A percentile compares a stretch with the other conserved stretches of the same genome.
Conservation (phyloP, 805 yeast genomes). For the Starmerella khaoyaiensis region DNA sequence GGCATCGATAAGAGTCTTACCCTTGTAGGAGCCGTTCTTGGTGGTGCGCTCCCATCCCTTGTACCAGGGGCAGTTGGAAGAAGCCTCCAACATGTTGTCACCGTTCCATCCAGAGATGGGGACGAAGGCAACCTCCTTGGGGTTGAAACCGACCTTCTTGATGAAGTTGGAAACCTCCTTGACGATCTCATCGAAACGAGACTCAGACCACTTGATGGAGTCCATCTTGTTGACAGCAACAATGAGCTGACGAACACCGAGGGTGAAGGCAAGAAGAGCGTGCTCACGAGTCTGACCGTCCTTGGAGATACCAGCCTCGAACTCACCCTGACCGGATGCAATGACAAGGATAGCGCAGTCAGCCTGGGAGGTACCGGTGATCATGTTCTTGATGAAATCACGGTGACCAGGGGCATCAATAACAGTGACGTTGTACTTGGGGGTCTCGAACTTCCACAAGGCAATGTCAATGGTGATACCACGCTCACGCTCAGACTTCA, state of each 20-base stretch:
- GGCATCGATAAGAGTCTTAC: slow-evolving; percentile 76
- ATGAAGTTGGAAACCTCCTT: slow-evolving; percentile 98
- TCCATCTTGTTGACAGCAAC: slow-evolving; percentile 94
- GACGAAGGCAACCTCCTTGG: slow-evolving; percentile 95
- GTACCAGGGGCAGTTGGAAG: slow-evolving; percentile 77
- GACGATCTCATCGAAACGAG: slow-evolving; percentile 88
- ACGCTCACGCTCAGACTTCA: slow-evolving; percentile 93
- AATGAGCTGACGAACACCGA: slow-evolving; percentile 76
- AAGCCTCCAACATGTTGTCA: slow-evolving; percentile 81
- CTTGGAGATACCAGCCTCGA: slow-evolving; percentile 90
- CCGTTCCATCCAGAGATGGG: slow-evolving; percentile 90
- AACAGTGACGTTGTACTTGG: slow-evolving; percentile 78
- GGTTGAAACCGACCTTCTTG: slow-evolving; percentile 98
- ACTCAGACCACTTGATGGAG: slow-evolving; percentile 77
- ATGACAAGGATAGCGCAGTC: slow-evolving; percentile 83
- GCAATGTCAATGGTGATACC: slow-evolving; percentile 94
- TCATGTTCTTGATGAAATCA: slow-evolving; percentile 93
- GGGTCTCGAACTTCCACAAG: slow-evolving; percentile 86
- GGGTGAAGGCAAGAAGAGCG: slow-evolving; percentile 79
- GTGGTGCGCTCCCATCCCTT: slow-evolving; percentile 75
- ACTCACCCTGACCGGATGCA: slow-evolving; percentile 89
- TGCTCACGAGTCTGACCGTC: slow-evolving; percentile 94
- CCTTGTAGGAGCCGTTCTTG: slow-evolving; percentile 56
- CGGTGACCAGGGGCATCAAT: slow-evolving; percentile 95
- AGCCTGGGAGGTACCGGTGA: slow-evolving; percentile 90